Evolutionary conservation across 805 yeast species (phyloP), one percentile per base, ranked within the genome.

Genomic region (Kluyveromyces starmeri): DNA sequence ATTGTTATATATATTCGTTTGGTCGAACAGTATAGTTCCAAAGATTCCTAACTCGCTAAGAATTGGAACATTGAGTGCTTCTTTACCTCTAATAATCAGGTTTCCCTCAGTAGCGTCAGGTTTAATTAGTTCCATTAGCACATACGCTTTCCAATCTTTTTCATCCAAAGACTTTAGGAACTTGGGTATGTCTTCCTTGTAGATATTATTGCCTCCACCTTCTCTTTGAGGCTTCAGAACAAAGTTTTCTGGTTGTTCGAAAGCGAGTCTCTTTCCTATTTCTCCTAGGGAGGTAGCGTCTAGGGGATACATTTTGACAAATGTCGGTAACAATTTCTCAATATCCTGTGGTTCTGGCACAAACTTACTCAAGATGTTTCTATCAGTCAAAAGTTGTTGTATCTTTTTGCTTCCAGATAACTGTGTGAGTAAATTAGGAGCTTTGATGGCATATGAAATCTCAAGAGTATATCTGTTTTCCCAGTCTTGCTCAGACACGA

Each of bases 191-290:
- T 84, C 82, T 23, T 75, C 74, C 50, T 83, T 83, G 60, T 92
- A 92, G 36, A 92, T 73, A 55, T 92, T 92, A 58, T 92, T 86
- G 13, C 98, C 98, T 29, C 99, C 99, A 25, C 99, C 99, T 65
- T 92, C 99, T 64, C 99, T 73, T 60, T 92, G 98, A 4, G 99
- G 99, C 53, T 92, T 92, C 47, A 92, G 67, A 1, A 92, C 99
- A 54, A 65, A 92, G 16, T 70, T 67, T 35, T 73, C 74, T 0
- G 96, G 89, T 2, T 58, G 40, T 41, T 73, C 75, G 30, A 79
- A 62, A 2, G 94, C 95, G 28, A 83, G 57, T 40, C 69, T 61
- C 38, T 71, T 74, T 4, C 92, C 95, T 23, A 50, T 38, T 27
- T 48, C 45, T 3, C 95, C 96, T 21, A 68, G 65, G 25, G 60